A percentile compares a stretch with the other conserved stretches of the same genome.
Evolutionary conservation across 176 grass and related monocot species (phyloP).

Genomic region (Puya raimondii): DNA sequence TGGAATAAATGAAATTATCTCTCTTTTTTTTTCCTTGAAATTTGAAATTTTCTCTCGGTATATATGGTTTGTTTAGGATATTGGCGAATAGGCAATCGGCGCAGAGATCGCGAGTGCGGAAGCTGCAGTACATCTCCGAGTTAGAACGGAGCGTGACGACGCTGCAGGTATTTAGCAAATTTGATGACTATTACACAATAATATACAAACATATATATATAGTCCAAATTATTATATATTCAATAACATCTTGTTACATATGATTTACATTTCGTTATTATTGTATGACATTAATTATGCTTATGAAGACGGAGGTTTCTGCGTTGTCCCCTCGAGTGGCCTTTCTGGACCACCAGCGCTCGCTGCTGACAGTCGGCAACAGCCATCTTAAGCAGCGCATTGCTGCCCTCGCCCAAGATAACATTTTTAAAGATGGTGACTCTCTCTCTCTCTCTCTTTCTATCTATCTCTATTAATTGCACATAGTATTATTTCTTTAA

Average conservation of each 20-base stretch:
- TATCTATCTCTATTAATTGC: background rate
- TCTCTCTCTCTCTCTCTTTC: background rate
- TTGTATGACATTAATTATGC: background rate
- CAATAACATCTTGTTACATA: background rate
- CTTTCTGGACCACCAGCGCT: conserved; percentile 92
- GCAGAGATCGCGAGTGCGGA: conserved; percentile 87
- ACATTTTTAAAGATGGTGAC: conserved; percentile 94
- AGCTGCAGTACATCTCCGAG: conserved; percentile 95
- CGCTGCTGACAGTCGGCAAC: conserved; percentile 80
- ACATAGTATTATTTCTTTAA: background rate
- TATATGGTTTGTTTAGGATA: conserved; percentile 39
- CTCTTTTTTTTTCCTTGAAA: no score
- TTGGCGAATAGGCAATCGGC: conserved; percentile 96
- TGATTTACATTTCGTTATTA: background rate
- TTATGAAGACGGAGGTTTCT: conserved; percentile 69
- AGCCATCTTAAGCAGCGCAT: conserved; percentile 97
- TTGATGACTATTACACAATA: no score
- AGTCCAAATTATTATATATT: background rate
- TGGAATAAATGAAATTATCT: background rate
- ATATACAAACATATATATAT: background rate
- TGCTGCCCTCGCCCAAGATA: conserved; percentile 84
- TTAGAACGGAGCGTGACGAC: conserved; percentile 86
- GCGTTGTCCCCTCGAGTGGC: conserved; percentile 81
- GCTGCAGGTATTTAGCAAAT: conserved; percentile 52
- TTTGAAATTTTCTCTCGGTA: no score